Evolutionary conservation across 2,329 filamentous ascomycete species (phyloP), one percentile per base, ranked within the genome.

Genomic region (Penicillium decumbens): DNA sequence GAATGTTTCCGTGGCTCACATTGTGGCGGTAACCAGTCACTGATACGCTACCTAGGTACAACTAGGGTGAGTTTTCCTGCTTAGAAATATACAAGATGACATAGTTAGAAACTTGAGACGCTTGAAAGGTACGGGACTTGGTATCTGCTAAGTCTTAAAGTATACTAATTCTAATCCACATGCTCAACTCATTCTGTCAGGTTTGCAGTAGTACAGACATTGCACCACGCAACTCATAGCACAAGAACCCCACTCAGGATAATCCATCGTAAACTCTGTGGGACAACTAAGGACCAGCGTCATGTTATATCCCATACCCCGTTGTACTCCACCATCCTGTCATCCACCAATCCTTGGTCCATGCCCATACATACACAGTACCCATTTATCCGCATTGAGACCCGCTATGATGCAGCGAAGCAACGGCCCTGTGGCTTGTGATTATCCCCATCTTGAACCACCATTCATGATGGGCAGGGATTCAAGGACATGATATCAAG

Each of bases 401-500:
- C 50, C 55, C 58, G 41, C 58, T 49, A 32, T 46, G 27, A 60
- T 57, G 58, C 43, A 42, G 15, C 30, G 50, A 46, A 45, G 37
- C 30, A 30, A 39, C 35, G 39, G 50, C 46, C 24, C 43, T 47
- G 50, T 58, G 51, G 45, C 46, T 49, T 44, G 47, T 54, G 45
- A 32, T 33, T 29, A 23, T 33, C 42, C 45, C 41, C 25, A 27
- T 5, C 29, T 40, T 53, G 53, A 43, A 54, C 58, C 49, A 43
- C 43, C 47, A 18, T 18, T 18, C 1, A 60, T 42, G 51, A 40
- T 47, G 49, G 48, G 52, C 45, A 47, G 41, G 55, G 43, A 53
- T 55, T 47, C 29, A 10, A 45, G 23, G 30, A 47, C 18, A 58
- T 60, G 58, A 60, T 61, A 61, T 58, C 57, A 57, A 55, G 20